Evolutionary conservation across 1,284 basidiomycete species (phyloP).

Genomic region (Ganoderma lucidum): DNA sequence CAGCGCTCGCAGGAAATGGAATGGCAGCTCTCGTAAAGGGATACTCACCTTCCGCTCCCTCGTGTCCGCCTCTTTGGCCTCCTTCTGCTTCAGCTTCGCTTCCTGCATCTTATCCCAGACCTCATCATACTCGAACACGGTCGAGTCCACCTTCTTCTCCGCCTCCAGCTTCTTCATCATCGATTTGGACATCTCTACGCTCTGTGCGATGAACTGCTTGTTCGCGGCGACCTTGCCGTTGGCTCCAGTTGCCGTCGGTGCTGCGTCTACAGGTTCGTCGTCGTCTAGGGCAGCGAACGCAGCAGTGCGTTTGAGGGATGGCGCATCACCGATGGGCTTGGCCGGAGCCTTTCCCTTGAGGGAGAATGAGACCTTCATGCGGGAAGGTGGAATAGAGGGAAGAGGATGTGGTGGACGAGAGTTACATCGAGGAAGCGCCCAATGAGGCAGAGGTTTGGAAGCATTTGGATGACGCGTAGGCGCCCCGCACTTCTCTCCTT

Average conservation of each 20-base stretch:
- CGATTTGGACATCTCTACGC: slow-evolving; percentile 63
- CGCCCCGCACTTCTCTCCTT: background rate
- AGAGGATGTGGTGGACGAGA: background rate
- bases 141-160: slow-evolving; percentile 83
- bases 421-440: slow-evolving; percentile 16
- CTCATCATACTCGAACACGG: slow-evolving; percentile 96
- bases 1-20: slow-evolving; percentile 25
- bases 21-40: slow-evolving; percentile 12
- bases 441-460: background rate
- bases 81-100: slow-evolving; percentile 78
- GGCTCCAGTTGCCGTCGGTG: slow-evolving; percentile 49
- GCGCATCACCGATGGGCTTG: slow-evolving; percentile 55
- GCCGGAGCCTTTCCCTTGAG: slow-evolving; percentile 55
- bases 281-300: slow-evolving; percentile 70
- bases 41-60: slow-evolving; percentile 76
- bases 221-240: slow-evolving; percentile 52
- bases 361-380: slow-evolving; percentile 86
- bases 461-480: background rate
- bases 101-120: slow-evolving; percentile 97
- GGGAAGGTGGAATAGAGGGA: background rate
- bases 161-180: slow-evolving; percentile 74
- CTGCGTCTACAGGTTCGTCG: slow-evolving; percentile 63
- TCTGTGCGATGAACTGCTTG: slow-evolving; percentile 64
- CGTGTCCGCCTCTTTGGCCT: slow-evolving; percentile 74
- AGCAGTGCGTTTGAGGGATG: slow-evolving; percentile 66